A percentile compares a stretch with the other conserved stretches of the same genome.
phyloP scores from a whole-genome alignment of 768 basidiomycete species.

The Hericium erinaceus region DNA sequence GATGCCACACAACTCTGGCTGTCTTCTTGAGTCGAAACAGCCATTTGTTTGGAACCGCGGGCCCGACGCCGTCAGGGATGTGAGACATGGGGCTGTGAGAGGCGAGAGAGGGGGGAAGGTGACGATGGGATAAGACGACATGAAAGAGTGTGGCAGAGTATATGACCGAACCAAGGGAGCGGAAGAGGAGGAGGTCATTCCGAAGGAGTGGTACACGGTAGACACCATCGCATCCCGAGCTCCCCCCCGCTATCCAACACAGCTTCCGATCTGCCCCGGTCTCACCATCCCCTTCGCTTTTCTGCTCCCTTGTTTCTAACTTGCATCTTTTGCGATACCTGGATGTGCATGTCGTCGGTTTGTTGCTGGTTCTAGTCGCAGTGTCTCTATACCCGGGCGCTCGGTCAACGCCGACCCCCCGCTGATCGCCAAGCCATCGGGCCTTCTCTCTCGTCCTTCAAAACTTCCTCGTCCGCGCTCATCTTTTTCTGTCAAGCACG shows the following conservation, averaged over 20 bases:
- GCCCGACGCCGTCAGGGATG: not conserved
- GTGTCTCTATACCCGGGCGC: too few species aligned
- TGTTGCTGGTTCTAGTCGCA: too few species aligned
- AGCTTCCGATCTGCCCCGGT: too few species aligned
- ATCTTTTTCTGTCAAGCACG: too few species aligned
- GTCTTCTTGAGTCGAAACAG: not conserved
- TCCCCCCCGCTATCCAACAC: not conserved
- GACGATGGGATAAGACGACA: not conserved
- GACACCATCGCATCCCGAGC: not conserved
- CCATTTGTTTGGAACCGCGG: not conserved
- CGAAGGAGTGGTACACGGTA: not conserved
- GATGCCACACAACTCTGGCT: slow-evolving; percentile 20
- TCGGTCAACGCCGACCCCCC: too few species aligned
- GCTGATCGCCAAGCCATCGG: too few species aligned
- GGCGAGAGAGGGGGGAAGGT: not conserved
- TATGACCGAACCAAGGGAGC: not conserved
- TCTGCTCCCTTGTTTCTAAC: too few species aligned
- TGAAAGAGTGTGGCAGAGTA: not conserved
- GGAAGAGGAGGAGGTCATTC: not conserved
- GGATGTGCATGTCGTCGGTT: too few species aligned
- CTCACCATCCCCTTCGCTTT: too few species aligned
- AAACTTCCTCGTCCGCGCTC: too few species aligned
- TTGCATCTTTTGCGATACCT: too few species aligned
- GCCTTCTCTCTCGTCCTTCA: too few species aligned
- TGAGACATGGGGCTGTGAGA: not conserved